These are phyloP conservation scores for Yarrowia osloensis DNA, from an alignment of 805 yeast genomes.

Conservation along the genomic window DNA sequence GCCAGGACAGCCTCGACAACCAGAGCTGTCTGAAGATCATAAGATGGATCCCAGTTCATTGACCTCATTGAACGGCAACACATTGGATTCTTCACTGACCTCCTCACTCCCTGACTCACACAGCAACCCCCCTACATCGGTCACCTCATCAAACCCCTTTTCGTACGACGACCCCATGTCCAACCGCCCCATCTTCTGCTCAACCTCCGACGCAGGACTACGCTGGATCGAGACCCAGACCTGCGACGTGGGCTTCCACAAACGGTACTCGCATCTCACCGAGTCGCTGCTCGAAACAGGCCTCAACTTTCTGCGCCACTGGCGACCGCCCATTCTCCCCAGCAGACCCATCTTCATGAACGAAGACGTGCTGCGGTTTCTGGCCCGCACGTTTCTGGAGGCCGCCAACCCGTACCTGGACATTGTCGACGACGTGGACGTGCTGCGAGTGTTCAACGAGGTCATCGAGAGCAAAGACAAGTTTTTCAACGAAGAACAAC, in stretches of 20 bases:
- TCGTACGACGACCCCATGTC: background rate
- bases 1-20: background rate
- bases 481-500: background rate
- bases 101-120: too few relatives aligned
- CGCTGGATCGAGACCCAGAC: constrained; percentile 22
- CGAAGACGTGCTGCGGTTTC: constrained; percentile 12
- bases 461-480: background rate
- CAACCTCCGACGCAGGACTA: background rate
- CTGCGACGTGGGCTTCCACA: constrained; percentile 19
- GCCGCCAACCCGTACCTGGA: constrained; percentile 14
- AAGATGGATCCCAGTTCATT: too few relatives aligned
- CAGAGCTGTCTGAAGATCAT: too few relatives aligned
- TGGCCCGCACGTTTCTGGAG: constrained; percentile 9
- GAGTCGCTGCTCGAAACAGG: background rate
- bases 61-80: too few relatives aligned
- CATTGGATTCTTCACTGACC: too few relatives aligned
- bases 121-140: background rate
- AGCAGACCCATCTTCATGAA: background rate
- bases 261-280: background rate
- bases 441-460: background rate
- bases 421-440: constrained; percentile 13
- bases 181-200: constrained; percentile 5
- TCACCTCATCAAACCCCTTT: background rate
- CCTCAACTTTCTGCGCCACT: background rate
- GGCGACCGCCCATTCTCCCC: background rate